Base-by-base conservation (phyloP, 345 rosid species). In the Atalantia buxifolia region DNA sequence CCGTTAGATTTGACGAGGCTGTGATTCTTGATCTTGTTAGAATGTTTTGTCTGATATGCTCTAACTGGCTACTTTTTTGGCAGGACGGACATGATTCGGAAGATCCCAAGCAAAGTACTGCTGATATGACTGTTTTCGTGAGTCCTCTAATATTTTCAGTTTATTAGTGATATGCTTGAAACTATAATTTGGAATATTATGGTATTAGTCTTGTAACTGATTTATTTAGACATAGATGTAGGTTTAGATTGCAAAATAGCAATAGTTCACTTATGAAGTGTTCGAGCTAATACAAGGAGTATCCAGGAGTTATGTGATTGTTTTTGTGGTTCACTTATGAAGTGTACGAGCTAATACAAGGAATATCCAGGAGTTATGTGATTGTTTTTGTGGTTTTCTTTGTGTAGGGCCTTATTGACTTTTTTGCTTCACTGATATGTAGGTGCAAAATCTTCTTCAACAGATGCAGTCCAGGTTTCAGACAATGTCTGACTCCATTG, bases 31-130 rank as follows among this genome's bases (percentile, higher is more conserved):
- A 68, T 77, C 38, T 48, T 65, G 12, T 50, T 6, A 25, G 40
- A 55, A 27, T 16, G 38, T 67, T 55, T 59, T 16, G 27, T 16
- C 35, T 69, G 30, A 28, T 55, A 13, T 22, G 66, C 22, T 18
- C 65, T 13, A 16, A 59, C 12, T 66, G 74, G 10, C 38, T 22
- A n/a, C 25, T 22, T 9, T 30, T 40, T 10, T 79, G 38, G 79
- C 84, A 93, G 98, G 97, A 93, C 48, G 95, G 94, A 6, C 88
- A 93, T 62, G 93, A 88, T 82, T 86, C 95, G 6, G 97, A 90
- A 68, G 92, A 89, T 74, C 80, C 86, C 7, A 91, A 94, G 86
- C 94, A 92, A 81, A 88, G 86, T 83, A 81, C 90, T 71, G 87
- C 89, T 55, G 95, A 91, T 64, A 87, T 89, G 95, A 87, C 92